Evolutionary conservation across 257 asterid species (phyloP), one percentile per base, ranked within the genome.

Genomic region (Nicotiana noctiflora): DNA sequence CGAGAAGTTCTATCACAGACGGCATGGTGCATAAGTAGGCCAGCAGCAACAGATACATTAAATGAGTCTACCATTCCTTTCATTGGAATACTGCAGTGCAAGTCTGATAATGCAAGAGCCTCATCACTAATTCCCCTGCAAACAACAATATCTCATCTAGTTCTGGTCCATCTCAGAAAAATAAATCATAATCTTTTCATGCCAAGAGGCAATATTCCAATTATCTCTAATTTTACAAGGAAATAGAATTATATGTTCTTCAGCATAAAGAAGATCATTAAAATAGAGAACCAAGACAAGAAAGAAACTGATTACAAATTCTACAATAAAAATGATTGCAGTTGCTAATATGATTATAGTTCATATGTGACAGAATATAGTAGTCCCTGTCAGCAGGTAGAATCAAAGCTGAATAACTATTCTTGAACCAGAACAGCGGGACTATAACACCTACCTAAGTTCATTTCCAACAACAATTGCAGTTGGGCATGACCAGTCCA

Each of bases 1-100:
- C 92, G 94, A 44, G 82, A 89, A 77, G 87, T 90, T 87, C 97
- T 87, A 88, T 92, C 96, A 64, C 93, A 86, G 46, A 91, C 91
- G 53, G 99, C 98, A 66, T 92, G 96, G 87, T 95, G 99, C 97
- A 95, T 92, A 23, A 95, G 92, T 86, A 95, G 90, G 60, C 99
- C 98, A 77, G 99, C 97, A 83, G 97, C 99, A 80, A 95, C 99
- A 1, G 99, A 93, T 61, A 95, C 99, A 64, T 95, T 95, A 84
- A 95, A 93, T 0, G 99, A 95, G 83, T 95, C 99, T 46, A 95
- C 95, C 99, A 95, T 95, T 83, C 99, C 98, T 83, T 88, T 89
- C 99, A 93, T 95, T 37, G 99, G 98, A 77, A 95, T 92, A 84
- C 93, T 89, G 87, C 99, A 95, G 70, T 86, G 97, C 80, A 93